These are phyloP conservation scores for Salix exigua DNA, from an alignment of 345 rosid genomes.

Conservation along the genomic window DNA sequence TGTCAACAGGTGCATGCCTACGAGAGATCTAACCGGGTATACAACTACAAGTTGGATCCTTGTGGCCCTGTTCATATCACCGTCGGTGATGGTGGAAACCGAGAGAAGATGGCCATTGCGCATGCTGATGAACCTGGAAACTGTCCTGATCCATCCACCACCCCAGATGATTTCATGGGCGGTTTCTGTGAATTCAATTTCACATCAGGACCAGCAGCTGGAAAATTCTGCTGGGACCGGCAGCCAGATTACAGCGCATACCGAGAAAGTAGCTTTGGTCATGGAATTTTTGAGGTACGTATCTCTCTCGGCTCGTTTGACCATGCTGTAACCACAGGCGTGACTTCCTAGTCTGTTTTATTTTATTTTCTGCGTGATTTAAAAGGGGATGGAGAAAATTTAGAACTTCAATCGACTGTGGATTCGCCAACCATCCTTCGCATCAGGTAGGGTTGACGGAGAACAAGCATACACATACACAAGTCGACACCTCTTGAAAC, in stretches of 20 bases:
- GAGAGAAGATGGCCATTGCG: conserved; percentile 54
- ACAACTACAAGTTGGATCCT: conserved; percentile 73
- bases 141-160: conserved; percentile 59
- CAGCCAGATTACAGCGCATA: conserved; percentile 92
- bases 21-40: conserved; percentile 88
- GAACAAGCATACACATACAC: no score
- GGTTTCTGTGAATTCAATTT: conserved; percentile 78
- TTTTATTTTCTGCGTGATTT: background rate
- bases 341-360: no score
- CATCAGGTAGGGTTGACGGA: no score
- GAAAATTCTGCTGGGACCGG: conserved; percentile 80
- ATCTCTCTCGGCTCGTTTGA: background rate
- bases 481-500: no score
- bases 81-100: conserved; percentile 75
- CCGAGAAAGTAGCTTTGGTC: conserved; percentile 93
- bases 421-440: no score
- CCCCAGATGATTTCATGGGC: conserved; percentile 48
- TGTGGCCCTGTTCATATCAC: conserved; percentile 75
- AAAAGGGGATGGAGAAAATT: background rate
- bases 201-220: conserved; percentile 62
- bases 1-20: conserved; percentile 75
- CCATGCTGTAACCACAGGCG: background rate
- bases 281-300: conserved; percentile 94
- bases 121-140: conserved; percentile 87
- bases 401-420: no score